phyloP scores from a whole-genome alignment of 1,284 basidiomycete species.

The Quambalaria eucalypti region DNA sequence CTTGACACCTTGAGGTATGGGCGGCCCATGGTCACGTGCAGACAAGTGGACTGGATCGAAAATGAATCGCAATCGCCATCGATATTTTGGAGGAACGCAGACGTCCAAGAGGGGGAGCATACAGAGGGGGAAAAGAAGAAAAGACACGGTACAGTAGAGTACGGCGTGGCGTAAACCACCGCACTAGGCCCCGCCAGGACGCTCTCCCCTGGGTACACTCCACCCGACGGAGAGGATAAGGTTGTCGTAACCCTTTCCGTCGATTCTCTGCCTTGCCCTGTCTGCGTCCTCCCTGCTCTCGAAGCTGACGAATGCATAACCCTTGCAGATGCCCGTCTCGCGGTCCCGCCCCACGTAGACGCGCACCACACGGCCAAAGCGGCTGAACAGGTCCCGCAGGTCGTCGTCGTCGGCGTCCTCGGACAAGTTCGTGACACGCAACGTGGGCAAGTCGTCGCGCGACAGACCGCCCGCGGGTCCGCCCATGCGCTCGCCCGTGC shows the following conservation, averaged over 20 bases:
- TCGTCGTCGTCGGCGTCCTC: slow-evolving; percentile 93
- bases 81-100: too few species aligned
- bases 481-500: slow-evolving; percentile 74
- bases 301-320: slow-evolving; percentile 92
- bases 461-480: slow-evolving; percentile 48
- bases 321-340: slow-evolving; percentile 89
- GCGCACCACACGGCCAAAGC: slow-evolving; percentile 61
- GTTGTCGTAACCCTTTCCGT: slow-evolving; percentile 85
- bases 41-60: too few species aligned
- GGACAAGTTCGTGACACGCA: slow-evolving; percentile 93
- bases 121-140: too few species aligned
- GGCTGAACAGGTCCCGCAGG: slow-evolving; percentile 73
- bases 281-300: slow-evolving; percentile 73
- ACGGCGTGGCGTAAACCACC: too few species aligned
- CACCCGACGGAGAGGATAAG: slow-evolving; percentile 77
- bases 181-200: slow-evolving; percentile 15
- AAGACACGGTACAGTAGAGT: too few species aligned
- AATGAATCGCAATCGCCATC: too few species aligned
- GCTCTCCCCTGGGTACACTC: slow-evolving; percentile 53
- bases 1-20: too few species aligned
- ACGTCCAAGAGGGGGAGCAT: too few species aligned
- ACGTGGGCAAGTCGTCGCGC: slow-evolving; percentile 80
- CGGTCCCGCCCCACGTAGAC: slow-evolving; percentile 92
- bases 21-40: too few species aligned
- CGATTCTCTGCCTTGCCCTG: slow-evolving; percentile 80